Base-by-base conservation (phyloP, 2,329 filamentous ascomycete species). In the Gnomoniopsis sp. region DNA sequence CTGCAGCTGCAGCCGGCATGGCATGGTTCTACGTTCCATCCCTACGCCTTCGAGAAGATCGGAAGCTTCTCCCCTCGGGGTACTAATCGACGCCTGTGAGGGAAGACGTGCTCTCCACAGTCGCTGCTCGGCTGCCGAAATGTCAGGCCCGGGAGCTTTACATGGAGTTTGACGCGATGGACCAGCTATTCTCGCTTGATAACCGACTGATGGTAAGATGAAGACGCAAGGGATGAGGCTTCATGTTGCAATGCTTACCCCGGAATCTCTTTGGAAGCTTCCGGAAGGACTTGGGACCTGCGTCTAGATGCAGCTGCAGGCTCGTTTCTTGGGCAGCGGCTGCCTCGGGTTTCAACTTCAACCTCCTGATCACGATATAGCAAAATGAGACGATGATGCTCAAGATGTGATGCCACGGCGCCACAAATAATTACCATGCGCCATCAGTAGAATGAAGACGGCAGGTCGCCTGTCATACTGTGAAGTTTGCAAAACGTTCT, bases 61-160 rank as follows among this genome's bases (percentile, higher is more conserved):
- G 14, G 22, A 34, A 22, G 44, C 53, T 38, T 34, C 43, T 49
- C 12, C 26, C 19, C 33, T 49, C 44, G n/a, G 30, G 43, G 30
- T 41, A n/a, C 15, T 26, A 33, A 11, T 15, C 23, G 23, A 11
- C 30, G 8, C 7, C 15, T 23, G 21, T 23, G 23, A 17, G 43
- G 30, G 44, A 34, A 23, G 19, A 41, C 51, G 38, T 26, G 49
- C 49, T 48, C 23, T 26, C 26, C 26, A 26, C 10, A 53, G 4
- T n/a, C 30, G 44, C 23, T 33, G 21, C 49, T 58, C 55, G 49
- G 55, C 55, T 51, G 55, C 55, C 55, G 55, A 58, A 52, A 53
- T 43, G 33, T 17, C n/a, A 23, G 48, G 33, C 55, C 30, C 34
- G 21, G 33, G 21, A 10, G 12, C 3, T 33, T 11, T 11, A 21